These are phyloP conservation scores for Mucor racemosus DNA, from an alignment of 371 early-diverging fungal species.

Conservation along the genomic window DNA sequence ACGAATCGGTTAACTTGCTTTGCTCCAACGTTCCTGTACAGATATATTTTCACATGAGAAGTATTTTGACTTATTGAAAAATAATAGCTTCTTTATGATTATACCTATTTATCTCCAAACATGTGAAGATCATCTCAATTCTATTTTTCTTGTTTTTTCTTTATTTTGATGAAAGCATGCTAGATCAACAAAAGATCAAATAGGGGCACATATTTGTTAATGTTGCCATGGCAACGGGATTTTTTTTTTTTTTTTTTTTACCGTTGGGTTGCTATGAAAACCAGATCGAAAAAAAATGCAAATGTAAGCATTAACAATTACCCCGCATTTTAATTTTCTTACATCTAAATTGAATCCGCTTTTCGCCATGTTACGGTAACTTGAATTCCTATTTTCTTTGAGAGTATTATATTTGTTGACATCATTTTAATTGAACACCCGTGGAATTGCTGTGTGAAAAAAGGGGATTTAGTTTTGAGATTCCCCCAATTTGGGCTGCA, in stretches of 20 bases:
- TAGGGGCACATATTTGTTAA: not conserved
- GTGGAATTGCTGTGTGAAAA: conserved; percentile 1
- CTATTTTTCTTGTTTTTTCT: conserved; percentile 3
- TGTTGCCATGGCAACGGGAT: not conserved
- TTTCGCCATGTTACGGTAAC: conserved; percentile 20
- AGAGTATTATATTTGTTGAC: not conserved
- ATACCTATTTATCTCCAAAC: not conserved
- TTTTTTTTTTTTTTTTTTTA: not conserved
- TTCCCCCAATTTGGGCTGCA: not conserved
- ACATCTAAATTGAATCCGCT: conserved; percentile 8
- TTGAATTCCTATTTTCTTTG: not conserved
- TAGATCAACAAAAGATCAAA: not conserved
- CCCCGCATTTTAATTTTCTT: conserved; percentile 16
- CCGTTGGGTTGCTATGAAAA: not conserved
- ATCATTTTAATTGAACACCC: conserved; percentile 4
- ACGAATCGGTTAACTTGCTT: conserved; percentile 8
- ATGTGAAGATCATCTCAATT: conserved; percentile 5
- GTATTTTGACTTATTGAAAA: not conserved
- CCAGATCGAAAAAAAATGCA: not conserved
- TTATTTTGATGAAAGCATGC: not conserved
- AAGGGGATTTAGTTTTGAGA: not conserved
- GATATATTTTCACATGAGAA: conserved; percentile 6
- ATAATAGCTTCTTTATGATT: not conserved
- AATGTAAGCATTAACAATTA: conserved; percentile 1
- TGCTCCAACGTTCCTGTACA: not conserved